phyloP scores from a whole-genome alignment of 169 alveolate genomes.

The Plasmodium ovale region DNA sequence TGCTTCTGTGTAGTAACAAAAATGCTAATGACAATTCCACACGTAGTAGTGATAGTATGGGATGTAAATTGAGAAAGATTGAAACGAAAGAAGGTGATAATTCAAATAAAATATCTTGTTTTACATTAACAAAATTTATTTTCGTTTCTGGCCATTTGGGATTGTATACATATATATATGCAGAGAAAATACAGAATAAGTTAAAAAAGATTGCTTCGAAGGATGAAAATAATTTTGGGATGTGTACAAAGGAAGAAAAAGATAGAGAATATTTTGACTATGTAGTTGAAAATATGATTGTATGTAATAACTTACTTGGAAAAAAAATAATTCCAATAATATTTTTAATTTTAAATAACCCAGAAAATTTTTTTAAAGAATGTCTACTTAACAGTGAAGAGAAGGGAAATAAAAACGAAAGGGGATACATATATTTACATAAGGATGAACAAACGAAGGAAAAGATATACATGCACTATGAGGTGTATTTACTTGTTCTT shows the following conservation, averaged over 20 bases:
- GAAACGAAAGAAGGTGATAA: background rate
- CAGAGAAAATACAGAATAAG: constrained; percentile 60
- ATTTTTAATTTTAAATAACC: constrained; percentile 53
- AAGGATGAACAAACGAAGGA: background rate
- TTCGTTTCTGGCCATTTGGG: constrained; percentile 70
- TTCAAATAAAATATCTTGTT: constrained; percentile 31
- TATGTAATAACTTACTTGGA: constrained; percentile 62
- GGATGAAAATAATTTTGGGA: constrained; percentile 61
- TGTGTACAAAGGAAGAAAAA: constrained; percentile 73
- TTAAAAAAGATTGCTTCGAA: constrained; percentile 48
- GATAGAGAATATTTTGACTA: constrained; percentile 73
- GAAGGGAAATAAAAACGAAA: background rate
- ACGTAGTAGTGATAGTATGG: background rate
- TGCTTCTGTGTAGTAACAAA: background rate
- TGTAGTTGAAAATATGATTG: constrained; percentile 70
- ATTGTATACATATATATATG: constrained; percentile 67
- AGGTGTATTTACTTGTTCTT: constrained; percentile 50
- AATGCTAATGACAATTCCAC: background rate
- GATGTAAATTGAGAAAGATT: constrained; percentile 4
- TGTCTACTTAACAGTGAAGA: constrained; percentile 12
- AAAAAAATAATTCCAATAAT: constrained; percentile 60
- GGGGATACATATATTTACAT: background rate
- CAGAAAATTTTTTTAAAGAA: constrained; percentile 41
- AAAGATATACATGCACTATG: constrained; percentile 57
- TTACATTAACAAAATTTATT: constrained; percentile 34